Evolutionary conservation across 805 yeast species (phyloP).

Genomic region (Ogataea trehalophila): DNA sequence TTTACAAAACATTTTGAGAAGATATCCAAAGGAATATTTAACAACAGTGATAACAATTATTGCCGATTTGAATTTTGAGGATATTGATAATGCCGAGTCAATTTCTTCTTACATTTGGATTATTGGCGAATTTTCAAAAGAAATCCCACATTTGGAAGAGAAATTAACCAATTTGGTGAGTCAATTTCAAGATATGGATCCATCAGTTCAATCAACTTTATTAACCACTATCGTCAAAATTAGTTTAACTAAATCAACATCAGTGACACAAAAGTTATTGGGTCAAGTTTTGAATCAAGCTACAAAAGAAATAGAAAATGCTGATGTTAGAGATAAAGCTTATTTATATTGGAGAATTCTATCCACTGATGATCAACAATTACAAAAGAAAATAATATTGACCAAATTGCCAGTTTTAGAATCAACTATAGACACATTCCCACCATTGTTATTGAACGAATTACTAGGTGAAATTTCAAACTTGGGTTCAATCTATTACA

Average conservation of each 20-base stretch:
- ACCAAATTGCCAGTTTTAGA: slow-evolving; percentile 66
- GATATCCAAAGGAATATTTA: slow-evolving; percentile 51
- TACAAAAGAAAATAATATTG: slow-evolving; percentile 51
- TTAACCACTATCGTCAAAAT: slow-evolving; percentile 62
- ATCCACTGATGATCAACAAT: slow-evolving; percentile 38
- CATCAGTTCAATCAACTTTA: slow-evolving; percentile 54
- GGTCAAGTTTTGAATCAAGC: slow-evolving; percentile 59
- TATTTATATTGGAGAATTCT: slow-evolving; percentile 75
- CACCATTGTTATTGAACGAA: slow-evolving; percentile 61
- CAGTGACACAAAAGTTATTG: slow-evolving; percentile 36
- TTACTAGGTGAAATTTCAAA: slow-evolving; percentile 75
- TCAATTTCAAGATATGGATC: slow-evolving; percentile 53
- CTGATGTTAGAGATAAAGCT: slow-evolving; percentile 78
- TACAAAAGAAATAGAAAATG: slow-evolving; percentile 61
- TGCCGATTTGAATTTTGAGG: slow-evolving; percentile 39
- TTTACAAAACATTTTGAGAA: slow-evolving; percentile 60
- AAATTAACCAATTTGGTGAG: slow-evolving; percentile 44
- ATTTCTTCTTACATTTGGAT: slow-evolving; percentile 63
- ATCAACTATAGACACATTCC: slow-evolving; percentile 66
- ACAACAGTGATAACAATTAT: slow-evolving; percentile 53
- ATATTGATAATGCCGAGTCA: slow-evolving; percentile 45
- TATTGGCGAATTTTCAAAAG: slow-evolving; percentile 63
- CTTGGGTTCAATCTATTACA: slow-evolving; percentile 83
- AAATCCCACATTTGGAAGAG: slow-evolving; percentile 48
- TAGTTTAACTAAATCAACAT: slow-evolving; percentile 31